These are phyloP conservation scores for Calonectria crousiana DNA, from an alignment of 2,329 filamentous ascomycete species.

Conservation along the genomic window DNA sequence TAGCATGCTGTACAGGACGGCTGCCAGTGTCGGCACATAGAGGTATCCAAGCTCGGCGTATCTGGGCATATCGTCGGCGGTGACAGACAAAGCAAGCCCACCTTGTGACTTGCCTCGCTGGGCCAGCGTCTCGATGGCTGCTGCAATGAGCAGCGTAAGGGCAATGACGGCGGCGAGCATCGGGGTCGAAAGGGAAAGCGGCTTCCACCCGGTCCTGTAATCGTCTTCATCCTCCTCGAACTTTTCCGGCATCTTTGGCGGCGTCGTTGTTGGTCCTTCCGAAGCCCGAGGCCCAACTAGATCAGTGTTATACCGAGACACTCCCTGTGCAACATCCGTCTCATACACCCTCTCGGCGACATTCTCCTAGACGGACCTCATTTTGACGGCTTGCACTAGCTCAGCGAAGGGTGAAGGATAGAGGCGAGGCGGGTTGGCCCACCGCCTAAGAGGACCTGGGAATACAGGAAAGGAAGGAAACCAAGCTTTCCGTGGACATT, in stretches of 20 bases:
- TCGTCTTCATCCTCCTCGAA: neutral
- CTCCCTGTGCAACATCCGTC: neutral
- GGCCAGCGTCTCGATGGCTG: conserved; percentile 59
- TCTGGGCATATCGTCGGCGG: conserved; percentile 49
- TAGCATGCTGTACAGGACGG: conserved; percentile 66
- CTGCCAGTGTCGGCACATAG: conserved; percentile 65
- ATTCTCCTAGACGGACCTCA: conserved; percentile 18
- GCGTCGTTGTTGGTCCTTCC: neutral
- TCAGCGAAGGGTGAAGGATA: neutral
- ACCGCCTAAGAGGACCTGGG: neutral
- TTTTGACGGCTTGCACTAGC: neutral
- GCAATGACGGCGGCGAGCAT: conserved; percentile 53
- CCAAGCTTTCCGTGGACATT: neutral
- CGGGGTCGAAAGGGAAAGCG: conserved; percentile 40
- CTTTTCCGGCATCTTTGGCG: conserved; percentile 14
- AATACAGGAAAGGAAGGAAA: neutral
- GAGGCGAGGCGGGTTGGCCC: neutral
- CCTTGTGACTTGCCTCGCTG: conserved; percentile 53
- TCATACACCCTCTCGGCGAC: conserved; percentile 17
- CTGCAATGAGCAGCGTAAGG: conserved; percentile 54
- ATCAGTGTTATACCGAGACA: neutral
- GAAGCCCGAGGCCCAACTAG: neutral
- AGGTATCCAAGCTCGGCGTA: conserved; percentile 56
- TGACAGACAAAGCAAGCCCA: conserved; percentile 51
- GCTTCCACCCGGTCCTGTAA: conserved; percentile 33